Evolutionary conservation across 495 filamentous ascomycete genomes (phyloP).

Genomic region (Xylaria acuta): DNA sequence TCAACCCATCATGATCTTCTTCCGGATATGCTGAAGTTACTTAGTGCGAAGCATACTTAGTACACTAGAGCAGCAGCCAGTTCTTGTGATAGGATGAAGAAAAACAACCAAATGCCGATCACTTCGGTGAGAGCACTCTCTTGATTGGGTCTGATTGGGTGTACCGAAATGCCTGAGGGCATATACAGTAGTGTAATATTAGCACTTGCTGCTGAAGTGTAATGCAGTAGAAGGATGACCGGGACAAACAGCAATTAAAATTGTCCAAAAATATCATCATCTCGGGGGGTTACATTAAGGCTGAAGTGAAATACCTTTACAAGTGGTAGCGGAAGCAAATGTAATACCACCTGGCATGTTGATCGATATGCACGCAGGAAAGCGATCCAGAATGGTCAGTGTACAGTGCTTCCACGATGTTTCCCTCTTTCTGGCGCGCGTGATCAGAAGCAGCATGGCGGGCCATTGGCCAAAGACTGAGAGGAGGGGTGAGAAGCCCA

Average conservation of each 20-base stretch:
- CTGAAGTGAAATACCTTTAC: conserved; percentile 23
- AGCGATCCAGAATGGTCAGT: not conserved
- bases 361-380: conserved; percentile 20
- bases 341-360: conserved; percentile 15
- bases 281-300: conserved; percentile 27
- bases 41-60: conserved; percentile 8
- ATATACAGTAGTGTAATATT: not conserved
- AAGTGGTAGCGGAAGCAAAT: conserved; percentile 19
- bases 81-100: not conserved
- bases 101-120: conserved; percentile 9
- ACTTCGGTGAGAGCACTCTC: conserved; percentile 6
- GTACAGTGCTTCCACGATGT: conserved; percentile 13
- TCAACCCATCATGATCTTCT: conserved; percentile 3
- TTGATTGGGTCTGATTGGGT: conserved; percentile 15
- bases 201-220: not conserved
- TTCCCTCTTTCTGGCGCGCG: conserved; percentile 20
- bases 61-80: not conserved
- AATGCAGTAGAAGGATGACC: not conserved
- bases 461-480: conserved; percentile 10
- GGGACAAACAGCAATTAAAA: conserved; percentile 10
- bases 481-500: not conserved
- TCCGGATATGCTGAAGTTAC: not conserved
- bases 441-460: conserved; percentile 20
- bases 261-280: conserved; percentile 18
- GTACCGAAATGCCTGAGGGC: not conserved